Base-by-base conservation (phyloP, 192 early-diverging fungal species). In the Rhizophagus prolifer region DNA sequence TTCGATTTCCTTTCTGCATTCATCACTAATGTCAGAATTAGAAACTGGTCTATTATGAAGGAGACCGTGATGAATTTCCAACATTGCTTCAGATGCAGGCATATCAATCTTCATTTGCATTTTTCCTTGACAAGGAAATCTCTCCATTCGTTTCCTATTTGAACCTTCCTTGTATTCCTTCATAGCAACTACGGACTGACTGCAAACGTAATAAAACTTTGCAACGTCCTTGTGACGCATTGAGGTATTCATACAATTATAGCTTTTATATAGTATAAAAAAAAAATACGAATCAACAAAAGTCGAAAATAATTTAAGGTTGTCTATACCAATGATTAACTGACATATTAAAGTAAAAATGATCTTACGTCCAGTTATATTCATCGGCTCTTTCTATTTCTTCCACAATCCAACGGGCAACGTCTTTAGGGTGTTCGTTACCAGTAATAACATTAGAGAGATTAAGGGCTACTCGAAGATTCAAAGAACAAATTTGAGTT, bases 101-200 rank as follows among this genome's bases (percentile, higher is more conserved):
- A 75, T 47, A 62, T 75, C 74, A 28, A 75, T 75, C 34, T 75
- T 75, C 74, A 75, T 75, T 46, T 75, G 74, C 74, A 75, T 75
- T 9, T 75, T 75, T 30, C 74, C 74, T 75, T 75, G 74, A 63
- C 74, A 75, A 47, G 74, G 74, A 44, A 75, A 75, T 21, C 74
- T 59, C 62, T 75, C 74, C 74, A 75, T 75, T 62, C 74, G 74
- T 65, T 75, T 75, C 41, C 74, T 75, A 65, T 75, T 75, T 30
- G 74, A 75, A 47, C 74, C 74, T 65, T 75, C 61, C 65, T 75
- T 75, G 25, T 75, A 65, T 65, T 75, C 74, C 28, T 75, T 75
- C 74, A 75, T 75, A 1, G 74, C 60, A 14, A 75, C 74, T 2
- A 75, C 26, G 1, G 74, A 75, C 26, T 75, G 74, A 44, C 74